phyloP scores from a whole-genome alignment of 495 filamentous ascomycete species.

The Aspergillus haitiensis region DNA sequence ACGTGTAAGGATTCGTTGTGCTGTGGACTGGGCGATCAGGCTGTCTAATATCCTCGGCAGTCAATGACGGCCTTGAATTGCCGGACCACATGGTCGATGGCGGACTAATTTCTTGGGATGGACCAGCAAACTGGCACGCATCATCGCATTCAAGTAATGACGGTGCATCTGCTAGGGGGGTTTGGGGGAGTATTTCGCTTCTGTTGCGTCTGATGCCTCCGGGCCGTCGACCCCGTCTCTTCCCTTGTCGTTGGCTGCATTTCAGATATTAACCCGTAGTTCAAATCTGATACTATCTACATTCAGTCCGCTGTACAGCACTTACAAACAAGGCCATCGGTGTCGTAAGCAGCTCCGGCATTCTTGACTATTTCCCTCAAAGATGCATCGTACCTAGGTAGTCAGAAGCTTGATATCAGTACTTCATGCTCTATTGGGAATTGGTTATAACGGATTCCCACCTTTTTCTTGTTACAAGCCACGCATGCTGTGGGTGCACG shows the following conservation, averaged over 20 bases:
- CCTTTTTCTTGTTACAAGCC: constrained; percentile 32
- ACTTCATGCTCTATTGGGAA: background rate
- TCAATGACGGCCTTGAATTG: background rate
- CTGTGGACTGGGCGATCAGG: background rate
- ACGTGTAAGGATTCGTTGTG: constrained; percentile 27
- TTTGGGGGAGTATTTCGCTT: background rate
- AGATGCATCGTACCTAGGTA: constrained; percentile 26
- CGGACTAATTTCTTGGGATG: background rate
- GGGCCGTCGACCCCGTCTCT: constrained; percentile 8
- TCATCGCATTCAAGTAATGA: background rate
- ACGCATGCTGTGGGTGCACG: constrained; percentile 29
- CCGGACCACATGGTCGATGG: constrained; percentile 3
- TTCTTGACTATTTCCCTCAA: constrained; percentile 14
- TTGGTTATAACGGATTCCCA: constrained; percentile 3
- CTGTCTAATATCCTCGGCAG: background rate
- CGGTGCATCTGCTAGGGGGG: background rate
- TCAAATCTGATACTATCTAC: no score
- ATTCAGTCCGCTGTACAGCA: background rate
- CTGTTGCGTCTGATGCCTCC: background rate
- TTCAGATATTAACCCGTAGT: background rate
- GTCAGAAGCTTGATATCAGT: background rate
- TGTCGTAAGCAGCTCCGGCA: constrained; percentile 29
- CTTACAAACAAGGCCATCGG: constrained; percentile 30
- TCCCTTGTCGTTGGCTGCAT: constrained; percentile 26
- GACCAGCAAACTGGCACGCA: background rate